Evolutionary conservation across 805 yeast species (phyloP).

Genomic region (Lipomyces oligophaga): DNA sequence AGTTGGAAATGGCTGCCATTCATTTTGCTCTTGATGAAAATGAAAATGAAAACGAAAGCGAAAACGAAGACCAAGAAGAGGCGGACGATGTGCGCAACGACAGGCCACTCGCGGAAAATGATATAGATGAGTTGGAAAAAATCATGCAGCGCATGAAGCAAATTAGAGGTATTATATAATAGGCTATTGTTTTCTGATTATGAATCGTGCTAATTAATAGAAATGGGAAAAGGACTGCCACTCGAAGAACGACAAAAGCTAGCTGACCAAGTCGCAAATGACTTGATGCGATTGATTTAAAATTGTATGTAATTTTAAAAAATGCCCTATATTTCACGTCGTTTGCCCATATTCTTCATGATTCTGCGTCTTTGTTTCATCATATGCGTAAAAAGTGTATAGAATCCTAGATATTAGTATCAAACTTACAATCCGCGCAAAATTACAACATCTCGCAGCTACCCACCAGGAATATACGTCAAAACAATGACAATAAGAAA

Average conservation of each 20-base stretch:
- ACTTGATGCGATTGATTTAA: slow-evolving; percentile 30
- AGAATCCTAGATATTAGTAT: slow-evolving; percentile 42
- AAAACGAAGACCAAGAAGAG: slow-evolving; percentile 1
- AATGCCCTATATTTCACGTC: slow-evolving; percentile 6
- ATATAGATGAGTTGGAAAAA: slow-evolving; percentile 34
- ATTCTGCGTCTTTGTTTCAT: slow-evolving; percentile 80
- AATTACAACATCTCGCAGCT: background rate
- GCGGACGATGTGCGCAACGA: slow-evolving; percentile 13
- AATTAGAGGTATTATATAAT: slow-evolving; percentile 29
- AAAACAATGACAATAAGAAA: slow-evolving; percentile 55
- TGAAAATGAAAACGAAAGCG: slow-evolving; percentile 5
- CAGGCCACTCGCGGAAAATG: slow-evolving; percentile 10
- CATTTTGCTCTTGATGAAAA: slow-evolving; percentile 18
- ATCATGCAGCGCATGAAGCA: slow-evolving; percentile 32
- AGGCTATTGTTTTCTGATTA: background rate
- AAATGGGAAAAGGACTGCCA: slow-evolving; percentile 24
- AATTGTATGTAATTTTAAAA: background rate
- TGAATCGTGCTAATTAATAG: slow-evolving; percentile 1
- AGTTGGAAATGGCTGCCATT: slow-evolving; percentile 28
- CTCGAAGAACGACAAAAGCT: slow-evolving; percentile 35
- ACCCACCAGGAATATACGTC: slow-evolving; percentile 71
- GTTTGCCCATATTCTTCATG: slow-evolving; percentile 34
- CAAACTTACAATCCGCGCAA: background rate
- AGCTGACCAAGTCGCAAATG: slow-evolving; percentile 37
- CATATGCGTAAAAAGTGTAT: slow-evolving; percentile 82